Percentiles rank a stretch among this genome's conserved stretches.
These are phyloP conservation scores for Ophiosphaerella herpotricha DNA, from an alignment of 2,329 filamentous ascomycete species.

Conservation along the genomic window DNA sequence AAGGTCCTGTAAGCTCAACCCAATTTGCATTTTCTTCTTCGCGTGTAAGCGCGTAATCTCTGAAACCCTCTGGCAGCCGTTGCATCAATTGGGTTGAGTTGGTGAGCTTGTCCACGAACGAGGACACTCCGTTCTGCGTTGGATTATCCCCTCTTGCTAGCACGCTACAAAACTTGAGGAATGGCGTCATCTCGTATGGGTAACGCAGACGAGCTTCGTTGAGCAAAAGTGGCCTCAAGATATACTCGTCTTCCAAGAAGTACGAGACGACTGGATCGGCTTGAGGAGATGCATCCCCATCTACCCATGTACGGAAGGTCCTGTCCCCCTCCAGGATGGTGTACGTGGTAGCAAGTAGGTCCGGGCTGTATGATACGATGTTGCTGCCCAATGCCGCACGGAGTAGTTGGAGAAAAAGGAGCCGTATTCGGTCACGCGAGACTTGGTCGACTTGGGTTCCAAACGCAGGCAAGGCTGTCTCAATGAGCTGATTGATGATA, in stretches of 20 bases:
- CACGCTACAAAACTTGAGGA: conserved; percentile 72
- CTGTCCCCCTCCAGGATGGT: conserved; percentile 63
- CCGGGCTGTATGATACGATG: conserved; percentile 72
- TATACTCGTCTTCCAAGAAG: conserved; percentile 60
- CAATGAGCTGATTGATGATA: conserved; percentile 32
- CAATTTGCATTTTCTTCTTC: conserved; percentile 87
- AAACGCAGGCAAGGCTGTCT: conserved; percentile 46
- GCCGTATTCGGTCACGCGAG: conserved; percentile 66
- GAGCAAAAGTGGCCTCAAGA: conserved; percentile 64
- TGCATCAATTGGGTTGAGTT: conserved; percentile 77
- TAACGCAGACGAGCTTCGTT: conserved; percentile 75
- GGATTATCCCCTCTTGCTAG: conserved; percentile 58
- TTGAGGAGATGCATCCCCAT: conserved; percentile 21
- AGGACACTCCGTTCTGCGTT: conserved; percentile 54
- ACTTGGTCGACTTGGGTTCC: conserved; percentile 55
- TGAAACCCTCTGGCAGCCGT: conserved; percentile 71
- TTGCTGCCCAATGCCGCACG: conserved; percentile 63
- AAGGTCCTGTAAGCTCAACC: conserved; percentile 68
- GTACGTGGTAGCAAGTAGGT: conserved; percentile 69
- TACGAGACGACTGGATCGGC: conserved; percentile 50
- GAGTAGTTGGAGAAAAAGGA: conserved; percentile 71
- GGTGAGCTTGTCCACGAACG: conserved; percentile 66
- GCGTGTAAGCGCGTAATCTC: conserved; percentile 74
- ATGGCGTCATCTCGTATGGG: conserved; percentile 82
- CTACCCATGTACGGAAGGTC: conserved; percentile 40